phyloP scores from a whole-genome alignment of 208 protist species.

The Trichomonas gallinae region DNA sequence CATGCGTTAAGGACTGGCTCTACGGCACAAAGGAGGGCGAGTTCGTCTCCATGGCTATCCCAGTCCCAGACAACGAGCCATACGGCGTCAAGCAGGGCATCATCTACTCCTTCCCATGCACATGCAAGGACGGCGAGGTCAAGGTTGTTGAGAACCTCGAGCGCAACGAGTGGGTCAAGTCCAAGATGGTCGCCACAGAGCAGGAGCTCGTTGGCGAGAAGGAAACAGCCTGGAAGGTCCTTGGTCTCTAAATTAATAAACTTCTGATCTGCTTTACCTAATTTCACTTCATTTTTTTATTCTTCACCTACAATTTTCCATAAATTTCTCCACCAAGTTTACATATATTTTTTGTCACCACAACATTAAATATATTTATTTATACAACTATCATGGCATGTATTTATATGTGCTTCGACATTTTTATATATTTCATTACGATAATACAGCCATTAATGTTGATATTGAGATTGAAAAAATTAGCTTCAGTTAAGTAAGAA shows the following conservation, averaged over 20 bases:
- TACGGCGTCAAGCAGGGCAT: constrained; percentile 68
- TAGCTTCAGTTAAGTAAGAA: background rate
- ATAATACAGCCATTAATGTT: too few species aligned
- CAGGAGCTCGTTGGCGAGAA: constrained; percentile 40
- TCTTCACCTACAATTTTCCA: background rate
- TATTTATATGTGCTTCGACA: too few species aligned
- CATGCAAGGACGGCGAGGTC: constrained; percentile 58
- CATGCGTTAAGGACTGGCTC: constrained; percentile 54
- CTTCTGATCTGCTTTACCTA: too few species aligned
- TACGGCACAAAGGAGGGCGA: constrained; percentile 44
- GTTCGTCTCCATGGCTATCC: constrained; percentile 72
- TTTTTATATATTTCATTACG: too few species aligned
- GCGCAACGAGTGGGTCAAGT: constrained; percentile 34
- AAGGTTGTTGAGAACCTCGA: constrained; percentile 55
- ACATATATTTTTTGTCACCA: background rate
- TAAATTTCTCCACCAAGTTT: background rate
- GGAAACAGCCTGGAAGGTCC: constrained; percentile 22
- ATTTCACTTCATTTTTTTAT: background rate
- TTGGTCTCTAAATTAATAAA: background rate
- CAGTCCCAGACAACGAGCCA: constrained; percentile 56
- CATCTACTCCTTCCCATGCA: constrained; percentile 77
- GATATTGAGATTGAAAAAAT: background rate
- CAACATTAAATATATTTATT: background rate
- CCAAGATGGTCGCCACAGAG: constrained; percentile 37
- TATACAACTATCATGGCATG: background rate